phyloP scores from a whole-genome alignment of 495 filamentous ascomycete species.

The Neurospora sp. region DNA sequence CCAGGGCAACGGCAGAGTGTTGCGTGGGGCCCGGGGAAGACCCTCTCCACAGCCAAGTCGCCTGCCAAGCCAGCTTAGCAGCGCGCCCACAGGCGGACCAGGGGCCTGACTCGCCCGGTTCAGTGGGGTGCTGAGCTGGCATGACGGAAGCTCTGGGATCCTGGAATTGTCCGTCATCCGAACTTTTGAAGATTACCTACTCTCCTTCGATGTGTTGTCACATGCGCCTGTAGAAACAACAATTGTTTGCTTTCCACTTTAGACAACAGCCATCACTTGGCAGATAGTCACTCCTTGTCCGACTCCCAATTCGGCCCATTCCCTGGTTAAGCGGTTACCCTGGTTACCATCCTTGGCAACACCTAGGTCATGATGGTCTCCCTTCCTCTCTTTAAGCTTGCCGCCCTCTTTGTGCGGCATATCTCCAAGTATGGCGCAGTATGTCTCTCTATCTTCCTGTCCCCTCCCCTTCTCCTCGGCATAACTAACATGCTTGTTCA shows the following conservation, averaged over 20 bases:
- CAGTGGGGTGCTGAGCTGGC: neutral
- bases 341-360: neutral
- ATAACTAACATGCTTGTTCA: neutral
- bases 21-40: neutral
- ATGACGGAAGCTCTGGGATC: neutral
- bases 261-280: neutral
- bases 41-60: neutral
- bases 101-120: neutral
- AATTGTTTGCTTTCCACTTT: neutral
- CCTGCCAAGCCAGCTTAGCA: neutral
- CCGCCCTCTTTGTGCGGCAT: constrained; percentile 39
- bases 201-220: neutral
- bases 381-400: constrained; percentile 38
- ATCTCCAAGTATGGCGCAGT: constrained; percentile 54
- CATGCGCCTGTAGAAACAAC: neutral
- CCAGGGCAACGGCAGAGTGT: neutral
- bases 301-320: neutral
- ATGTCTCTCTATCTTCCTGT: neutral
- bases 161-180: neutral
- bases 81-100: neutral
- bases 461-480: neutral
- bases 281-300: neutral
- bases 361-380: constrained; percentile 43
- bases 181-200: neutral
- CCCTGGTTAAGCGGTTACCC: neutral